phyloP scores from a whole-genome alignment of 441 rosid species.

The Pelargonium myrrhifolium region DNA sequence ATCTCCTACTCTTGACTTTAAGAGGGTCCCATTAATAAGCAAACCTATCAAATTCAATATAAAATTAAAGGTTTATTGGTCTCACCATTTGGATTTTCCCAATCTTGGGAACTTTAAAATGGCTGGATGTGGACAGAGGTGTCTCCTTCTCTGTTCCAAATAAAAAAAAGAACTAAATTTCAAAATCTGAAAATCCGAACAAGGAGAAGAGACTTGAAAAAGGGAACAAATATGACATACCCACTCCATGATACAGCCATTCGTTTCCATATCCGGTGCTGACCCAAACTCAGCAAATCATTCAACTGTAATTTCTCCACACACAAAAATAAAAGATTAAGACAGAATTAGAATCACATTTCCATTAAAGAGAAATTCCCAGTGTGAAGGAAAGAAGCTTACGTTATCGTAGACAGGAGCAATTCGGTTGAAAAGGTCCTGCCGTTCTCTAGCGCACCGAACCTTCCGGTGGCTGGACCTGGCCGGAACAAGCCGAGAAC shows the following conservation, averaged over 20 bases:
- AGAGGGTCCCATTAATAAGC: too few relatives aligned
- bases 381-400: neutral
- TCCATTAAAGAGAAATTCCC: neutral
- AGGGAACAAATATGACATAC: conserved; percentile 24
- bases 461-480: conserved; percentile 10
- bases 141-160: too few relatives aligned
- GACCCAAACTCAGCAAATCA: conserved; percentile 73
- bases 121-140: conserved; percentile 4
- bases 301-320: conserved; percentile 41
- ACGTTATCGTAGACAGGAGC: conserved; percentile 77
- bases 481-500: conserved; percentile 4
- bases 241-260: conserved; percentile 86
- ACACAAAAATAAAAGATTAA: neutral
- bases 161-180: neutral
- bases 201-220: neutral
- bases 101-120: neutral
- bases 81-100: neutral
- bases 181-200: neutral
- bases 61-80: neutral
- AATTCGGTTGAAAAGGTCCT: conserved; percentile 62
- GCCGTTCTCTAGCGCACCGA: conserved; percentile 49
- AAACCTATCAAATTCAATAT: neutral
- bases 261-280: conserved; percentile 86
- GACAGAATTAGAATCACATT: neutral
- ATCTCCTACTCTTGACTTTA: neutral